Evolutionary conservation across 495 filamentous ascomycete species (phyloP).

Genomic region (Podospora anserina): DNA sequence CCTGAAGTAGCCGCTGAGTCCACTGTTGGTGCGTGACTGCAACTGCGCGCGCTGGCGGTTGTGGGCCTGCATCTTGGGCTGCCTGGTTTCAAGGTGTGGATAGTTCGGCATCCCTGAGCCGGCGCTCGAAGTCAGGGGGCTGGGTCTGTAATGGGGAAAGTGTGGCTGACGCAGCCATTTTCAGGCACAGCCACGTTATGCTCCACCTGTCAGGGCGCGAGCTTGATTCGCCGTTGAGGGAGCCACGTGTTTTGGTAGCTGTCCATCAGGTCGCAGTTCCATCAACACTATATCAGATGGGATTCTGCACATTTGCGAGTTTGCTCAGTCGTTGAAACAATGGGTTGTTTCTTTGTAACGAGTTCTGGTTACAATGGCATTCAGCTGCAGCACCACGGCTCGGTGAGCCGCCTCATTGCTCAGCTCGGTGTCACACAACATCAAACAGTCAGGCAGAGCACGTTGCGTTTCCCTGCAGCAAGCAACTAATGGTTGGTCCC

Average conservation of each 20-base stretch:
- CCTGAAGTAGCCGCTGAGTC: not conserved
- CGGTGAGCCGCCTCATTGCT: not conserved
- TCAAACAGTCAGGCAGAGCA: not conserved
- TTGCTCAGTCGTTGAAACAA: not conserved
- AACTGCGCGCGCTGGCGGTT: slow-evolving; percentile 5
- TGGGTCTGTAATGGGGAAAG: slow-evolving; percentile 3
- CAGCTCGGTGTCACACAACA: not conserved
- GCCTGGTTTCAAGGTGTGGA: slow-evolving; percentile 18
- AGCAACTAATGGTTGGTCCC: not conserved
- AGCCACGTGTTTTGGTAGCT: not conserved
- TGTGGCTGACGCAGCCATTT: slow-evolving; percentile 10
- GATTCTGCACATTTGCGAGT: not conserved
- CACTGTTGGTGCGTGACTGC: slow-evolving; percentile 2
- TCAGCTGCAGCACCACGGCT: not conserved
- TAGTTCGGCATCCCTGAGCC: slow-evolving; percentile 9
- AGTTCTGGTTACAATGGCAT: not conserved
- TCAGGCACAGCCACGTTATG: slow-evolving; percentile 2
- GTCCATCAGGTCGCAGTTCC: not conserved
- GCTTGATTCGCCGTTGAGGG: not conserved
- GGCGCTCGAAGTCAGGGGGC: slow-evolving; percentile 13
- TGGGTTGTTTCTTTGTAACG: not conserved
- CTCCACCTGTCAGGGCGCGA: not conserved
- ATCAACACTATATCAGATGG: not conserved
- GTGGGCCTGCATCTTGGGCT: slow-evolving; percentile 25
- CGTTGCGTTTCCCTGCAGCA: not conserved